Percentiles rank a stretch among this genome's conserved stretches.
These are phyloP conservation scores for Spergularia bocconei DNA, from an alignment of 148 eudicot genomes.

Conservation along the genomic window DNA sequence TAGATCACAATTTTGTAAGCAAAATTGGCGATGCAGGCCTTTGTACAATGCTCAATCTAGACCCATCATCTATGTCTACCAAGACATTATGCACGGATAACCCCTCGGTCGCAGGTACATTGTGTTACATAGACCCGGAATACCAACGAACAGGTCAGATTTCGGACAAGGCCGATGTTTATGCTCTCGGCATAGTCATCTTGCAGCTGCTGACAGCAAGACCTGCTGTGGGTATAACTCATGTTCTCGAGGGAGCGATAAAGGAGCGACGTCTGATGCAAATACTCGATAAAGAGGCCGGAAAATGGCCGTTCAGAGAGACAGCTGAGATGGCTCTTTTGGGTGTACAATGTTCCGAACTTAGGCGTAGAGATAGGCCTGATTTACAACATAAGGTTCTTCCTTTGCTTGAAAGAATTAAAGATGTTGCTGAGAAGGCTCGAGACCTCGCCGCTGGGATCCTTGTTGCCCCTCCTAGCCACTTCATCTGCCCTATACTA, in stretches of 20 bases:
- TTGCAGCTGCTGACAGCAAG: constrained; percentile 74
- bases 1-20: constrained; percentile 73
- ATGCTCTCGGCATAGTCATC: constrained; percentile 81
- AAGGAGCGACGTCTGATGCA: constrained; percentile 40
- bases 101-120: constrained; percentile 48
- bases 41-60: constrained; percentile 52
- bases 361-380: constrained; percentile 67
- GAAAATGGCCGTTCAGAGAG: constrained; percentile 79
- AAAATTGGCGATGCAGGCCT: constrained; percentile 95
- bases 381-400: constrained; percentile 56
- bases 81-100: constrained; percentile 42
- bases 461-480: constrained; percentile 48
- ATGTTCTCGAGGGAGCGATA: constrained; percentile 60
- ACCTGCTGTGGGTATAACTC: constrained; percentile 52
- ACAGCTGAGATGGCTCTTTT: constrained; percentile 59
- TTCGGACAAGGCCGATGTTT: constrained; percentile 65
- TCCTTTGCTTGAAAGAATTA: constrained; percentile 66
- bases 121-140: constrained; percentile 78
- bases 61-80: constrained; percentile 31
- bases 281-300: constrained; percentile 65
- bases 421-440: constrained; percentile 56
- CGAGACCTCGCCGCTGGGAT: constrained; percentile 31
- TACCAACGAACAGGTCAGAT: constrained; percentile 66
- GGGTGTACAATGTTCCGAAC: constrained; percentile 76
- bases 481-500: constrained; percentile 82